A percentile compares a stretch with the other conserved stretches of the same genome.
These are phyloP conservation scores for Biscogniauxia mediterranea DNA, from an alignment of 2,329 filamentous ascomycete genomes.

Conservation along the genomic window DNA sequence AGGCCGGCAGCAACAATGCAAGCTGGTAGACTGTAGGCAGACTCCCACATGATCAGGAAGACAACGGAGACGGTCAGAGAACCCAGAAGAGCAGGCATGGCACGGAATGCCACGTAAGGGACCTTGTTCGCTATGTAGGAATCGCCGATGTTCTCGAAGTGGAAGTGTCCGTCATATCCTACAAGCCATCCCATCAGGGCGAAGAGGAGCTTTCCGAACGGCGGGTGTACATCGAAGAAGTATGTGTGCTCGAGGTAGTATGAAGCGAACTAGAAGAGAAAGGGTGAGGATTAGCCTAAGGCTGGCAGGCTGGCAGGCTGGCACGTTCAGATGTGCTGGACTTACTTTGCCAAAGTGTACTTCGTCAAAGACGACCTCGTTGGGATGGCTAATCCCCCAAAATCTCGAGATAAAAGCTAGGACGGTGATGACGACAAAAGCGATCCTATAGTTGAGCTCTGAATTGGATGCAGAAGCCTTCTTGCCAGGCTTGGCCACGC, in stretches of 20 bases:
- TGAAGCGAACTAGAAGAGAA: conserved; percentile 59
- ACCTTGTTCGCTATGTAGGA: conserved; percentile 97
- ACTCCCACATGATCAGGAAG: conserved; percentile 99
- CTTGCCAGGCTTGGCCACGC: conserved; percentile 42
- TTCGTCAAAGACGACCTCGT: conserved; percentile 98
- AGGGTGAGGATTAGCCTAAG: conserved; percentile 7
- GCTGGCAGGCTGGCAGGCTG: background rate
- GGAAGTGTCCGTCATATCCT: conserved; percentile 93
- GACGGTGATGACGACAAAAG: conserved; percentile 71
- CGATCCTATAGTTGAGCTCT: conserved; percentile 85
- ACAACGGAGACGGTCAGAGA: conserved; percentile 90
- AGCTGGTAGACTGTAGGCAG: conserved; percentile 91
- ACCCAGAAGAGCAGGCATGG: conserved; percentile 87
- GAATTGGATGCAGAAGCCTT: conserved; percentile 43
- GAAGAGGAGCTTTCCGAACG: conserved; percentile 96
- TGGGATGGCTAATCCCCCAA: conserved; percentile 92
- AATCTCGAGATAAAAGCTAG: conserved; percentile 91
- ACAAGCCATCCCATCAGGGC: conserved; percentile 96
- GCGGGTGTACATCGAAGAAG: conserved; percentile 99
- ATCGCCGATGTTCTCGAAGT: conserved; percentile 99
- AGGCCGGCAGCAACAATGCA: conserved; percentile 83
- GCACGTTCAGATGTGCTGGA: background rate
- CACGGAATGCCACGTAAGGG: conserved; percentile 93
- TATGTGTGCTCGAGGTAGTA: conserved; percentile 94
- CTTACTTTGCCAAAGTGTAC: conserved; percentile 98